These are phyloP conservation scores for Acanthamoeba triangularis DNA, from an alignment of 208 protist genomes.

Conservation along the genomic window DNA sequence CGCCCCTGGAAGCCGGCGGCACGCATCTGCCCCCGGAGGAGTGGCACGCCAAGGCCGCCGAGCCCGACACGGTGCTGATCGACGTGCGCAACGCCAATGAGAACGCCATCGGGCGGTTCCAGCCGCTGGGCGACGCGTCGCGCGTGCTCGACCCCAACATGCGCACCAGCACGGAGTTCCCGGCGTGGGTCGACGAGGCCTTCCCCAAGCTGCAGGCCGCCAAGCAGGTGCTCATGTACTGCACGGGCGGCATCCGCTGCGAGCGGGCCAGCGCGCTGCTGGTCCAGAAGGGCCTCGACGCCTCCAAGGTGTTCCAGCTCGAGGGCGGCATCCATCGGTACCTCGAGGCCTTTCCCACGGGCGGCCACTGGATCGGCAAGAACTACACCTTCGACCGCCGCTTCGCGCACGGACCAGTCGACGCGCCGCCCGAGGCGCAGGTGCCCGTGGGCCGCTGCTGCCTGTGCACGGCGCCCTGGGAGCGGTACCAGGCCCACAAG, in stretches of 20 bases:
- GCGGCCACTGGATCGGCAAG: neutral
- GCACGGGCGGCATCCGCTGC: neutral
- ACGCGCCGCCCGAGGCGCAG: neutral
- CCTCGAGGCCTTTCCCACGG: neutral
- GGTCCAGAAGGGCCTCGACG: neutral
- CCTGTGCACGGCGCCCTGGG: neutral
- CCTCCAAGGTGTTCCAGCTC: neutral
- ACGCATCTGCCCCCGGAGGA: neutral
- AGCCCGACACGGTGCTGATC: neutral
- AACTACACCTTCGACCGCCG: neutral
- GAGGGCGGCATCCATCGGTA: neutral
- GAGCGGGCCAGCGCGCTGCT: neutral
- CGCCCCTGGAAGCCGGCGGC: neutral
- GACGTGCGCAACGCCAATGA: neutral
- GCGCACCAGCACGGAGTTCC: neutral
- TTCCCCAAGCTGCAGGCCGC: neutral
- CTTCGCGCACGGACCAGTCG: neutral
- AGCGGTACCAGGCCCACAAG: neutral
- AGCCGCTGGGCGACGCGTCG: neutral
- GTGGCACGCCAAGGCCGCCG: neutral
- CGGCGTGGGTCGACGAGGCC: neutral
- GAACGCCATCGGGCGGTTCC: neutral
- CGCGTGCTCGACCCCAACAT: neutral
- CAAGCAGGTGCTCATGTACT: neutral
- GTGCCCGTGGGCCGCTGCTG: neutral